Evolutionary conservation across 257 asterid genomes (phyloP).

Genomic region (Solanum paucissectum): DNA sequence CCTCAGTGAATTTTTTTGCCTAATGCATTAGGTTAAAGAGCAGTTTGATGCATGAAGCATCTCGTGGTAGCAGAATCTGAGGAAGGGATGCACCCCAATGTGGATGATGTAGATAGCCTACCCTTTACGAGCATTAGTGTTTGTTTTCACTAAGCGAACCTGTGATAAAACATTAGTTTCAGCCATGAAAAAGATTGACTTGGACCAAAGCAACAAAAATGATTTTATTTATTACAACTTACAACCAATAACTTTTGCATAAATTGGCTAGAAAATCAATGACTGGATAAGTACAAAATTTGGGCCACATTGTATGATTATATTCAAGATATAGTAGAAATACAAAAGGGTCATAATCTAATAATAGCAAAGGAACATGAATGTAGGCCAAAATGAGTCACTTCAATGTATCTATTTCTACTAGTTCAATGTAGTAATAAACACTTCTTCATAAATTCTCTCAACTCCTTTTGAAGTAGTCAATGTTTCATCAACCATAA

Average conservation of each 20-base stretch:
- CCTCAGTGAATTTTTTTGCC: not conserved
- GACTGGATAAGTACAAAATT: not conserved
- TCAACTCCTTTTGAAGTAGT: not conserved
- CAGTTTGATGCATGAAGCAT: not conserved
- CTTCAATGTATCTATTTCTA: not conserved
- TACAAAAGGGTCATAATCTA: not conserved
- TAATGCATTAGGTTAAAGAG: too few relatives aligned
- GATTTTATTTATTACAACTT: not conserved
- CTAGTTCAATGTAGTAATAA: not conserved
- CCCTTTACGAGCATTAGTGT: not conserved
- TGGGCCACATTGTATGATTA: not conserved
- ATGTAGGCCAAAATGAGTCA: not conserved
- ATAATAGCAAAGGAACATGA: not conserved
- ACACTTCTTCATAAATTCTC: not conserved
- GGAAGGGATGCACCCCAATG: not conserved
- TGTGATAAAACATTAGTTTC: not conserved
- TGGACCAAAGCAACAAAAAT: not conserved
- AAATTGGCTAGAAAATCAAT: not conserved
- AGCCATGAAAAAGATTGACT: not conserved
- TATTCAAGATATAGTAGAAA: not conserved
- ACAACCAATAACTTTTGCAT: not conserved
- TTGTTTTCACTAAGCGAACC: not conserved
- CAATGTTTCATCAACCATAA: not conserved
- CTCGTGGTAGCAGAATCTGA: not conserved
- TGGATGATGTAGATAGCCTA: not conserved